Percentiles rank a stretch among this genome's conserved stretches.
Evolutionary conservation across 768 basidiomycete species (phyloP).

Genomic region (Lanmaoa rubissima): DNA sequence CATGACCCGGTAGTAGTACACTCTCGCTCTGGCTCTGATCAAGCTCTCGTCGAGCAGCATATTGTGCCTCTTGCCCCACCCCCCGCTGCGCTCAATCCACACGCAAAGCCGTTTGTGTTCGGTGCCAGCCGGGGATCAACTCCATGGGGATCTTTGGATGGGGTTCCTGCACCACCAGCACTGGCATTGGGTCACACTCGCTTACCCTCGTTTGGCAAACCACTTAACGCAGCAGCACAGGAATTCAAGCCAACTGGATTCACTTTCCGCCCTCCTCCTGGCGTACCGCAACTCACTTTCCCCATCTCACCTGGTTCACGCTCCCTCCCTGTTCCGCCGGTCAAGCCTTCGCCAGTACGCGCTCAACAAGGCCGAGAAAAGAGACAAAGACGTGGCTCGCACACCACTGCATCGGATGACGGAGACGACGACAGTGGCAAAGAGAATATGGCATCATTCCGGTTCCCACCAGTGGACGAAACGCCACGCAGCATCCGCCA

Average conservation of each 20-base stretch:
- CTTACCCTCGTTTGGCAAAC: conserved; percentile 53
- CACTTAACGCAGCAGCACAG: conserved; percentile 74
- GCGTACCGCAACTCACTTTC: conserved; percentile 54
- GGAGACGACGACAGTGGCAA: conserved; percentile 49
- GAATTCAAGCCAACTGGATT: conserved; percentile 81
- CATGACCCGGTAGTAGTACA: conserved; percentile 66
- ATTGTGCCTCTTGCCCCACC: conserved; percentile 16
- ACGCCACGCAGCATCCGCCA: conserved; percentile 51
- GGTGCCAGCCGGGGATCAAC: conserved; percentile 42
- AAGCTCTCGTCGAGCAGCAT: conserved; percentile 35
- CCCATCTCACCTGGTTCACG: conserved; percentile 33
- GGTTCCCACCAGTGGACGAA: conserved; percentile 59
- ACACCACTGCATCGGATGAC: conserved; percentile 26
- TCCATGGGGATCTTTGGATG: conserved; percentile 34
- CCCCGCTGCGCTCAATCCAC: conserved; percentile 58
- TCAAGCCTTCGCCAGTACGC: conserved; percentile 23
- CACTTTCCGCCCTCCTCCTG: conserved; percentile 72
- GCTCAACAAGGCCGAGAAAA: conserved; percentile 76
- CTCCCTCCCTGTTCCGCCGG: conserved; percentile 40
- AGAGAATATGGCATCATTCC: conserved; percentile 71
- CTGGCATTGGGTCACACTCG: conserved; percentile 39
- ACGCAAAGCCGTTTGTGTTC: conserved; percentile 84
- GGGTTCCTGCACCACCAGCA: conserved; percentile 34
- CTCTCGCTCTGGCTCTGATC: conserved; percentile 49
- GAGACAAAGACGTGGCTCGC: conserved; percentile 60